phyloP scores from a whole-genome alignment of 2,329 filamentous ascomycete genomes.

The Calonectria hawksworthii region DNA sequence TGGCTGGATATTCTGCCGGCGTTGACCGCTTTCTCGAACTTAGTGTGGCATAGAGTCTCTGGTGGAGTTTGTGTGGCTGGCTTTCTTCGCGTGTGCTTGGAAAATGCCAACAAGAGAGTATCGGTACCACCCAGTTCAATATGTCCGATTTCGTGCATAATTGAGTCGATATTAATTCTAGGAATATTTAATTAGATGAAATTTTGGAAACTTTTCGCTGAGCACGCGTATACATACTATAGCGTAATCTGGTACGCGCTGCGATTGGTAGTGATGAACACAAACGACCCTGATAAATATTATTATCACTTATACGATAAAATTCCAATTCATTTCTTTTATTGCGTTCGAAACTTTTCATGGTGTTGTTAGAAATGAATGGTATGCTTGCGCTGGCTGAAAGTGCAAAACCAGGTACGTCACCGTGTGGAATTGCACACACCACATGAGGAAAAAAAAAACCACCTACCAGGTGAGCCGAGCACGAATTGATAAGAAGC shows the following conservation, averaged over 20 bases:
- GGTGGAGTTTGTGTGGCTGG: not conserved
- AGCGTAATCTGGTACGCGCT: not conserved
- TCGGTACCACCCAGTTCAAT: not conserved
- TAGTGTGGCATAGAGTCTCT: no score
- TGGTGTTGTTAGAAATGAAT: not conserved
- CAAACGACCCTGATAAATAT: not conserved
- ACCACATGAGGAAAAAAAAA: not conserved
- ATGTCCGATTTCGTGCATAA: not conserved
- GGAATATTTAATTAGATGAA: not conserved
- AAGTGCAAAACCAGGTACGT: not conserved
- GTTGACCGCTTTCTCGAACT: not conserved
- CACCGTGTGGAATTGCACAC: not conserved
- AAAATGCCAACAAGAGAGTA: not conserved
- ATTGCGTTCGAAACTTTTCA: not conserved
- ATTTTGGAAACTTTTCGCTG: not conserved
- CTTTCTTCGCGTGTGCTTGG: not conserved
- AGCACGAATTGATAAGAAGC: not conserved
- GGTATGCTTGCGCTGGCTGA: not conserved
- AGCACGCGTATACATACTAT: not conserved
- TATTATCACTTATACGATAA: no score
- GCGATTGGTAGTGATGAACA: not conserved
- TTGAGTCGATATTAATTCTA: not conserved
- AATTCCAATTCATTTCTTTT: not conserved
- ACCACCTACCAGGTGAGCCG: not conserved
- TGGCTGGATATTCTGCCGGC: not conserved